phyloP scores from a whole-genome alignment of 2,329 filamentous ascomycete genomes.

The Anisogramma anomala region DNA sequence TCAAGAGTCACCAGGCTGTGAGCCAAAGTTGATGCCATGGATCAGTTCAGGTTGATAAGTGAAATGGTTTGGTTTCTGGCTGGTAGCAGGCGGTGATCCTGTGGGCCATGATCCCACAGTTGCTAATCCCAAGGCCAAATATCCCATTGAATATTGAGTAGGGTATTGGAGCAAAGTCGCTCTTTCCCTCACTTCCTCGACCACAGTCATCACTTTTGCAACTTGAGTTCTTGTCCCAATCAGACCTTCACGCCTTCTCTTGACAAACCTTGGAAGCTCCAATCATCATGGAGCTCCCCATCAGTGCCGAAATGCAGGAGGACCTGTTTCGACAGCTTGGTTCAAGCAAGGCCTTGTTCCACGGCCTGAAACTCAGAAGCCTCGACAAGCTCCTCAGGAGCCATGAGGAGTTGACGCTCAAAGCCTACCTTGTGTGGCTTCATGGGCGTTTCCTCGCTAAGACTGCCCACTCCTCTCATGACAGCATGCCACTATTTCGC shows the following conservation, averaged over 20 bases:
- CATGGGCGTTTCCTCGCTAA: constrained; percentile 2
- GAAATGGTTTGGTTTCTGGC: too few relatives aligned
- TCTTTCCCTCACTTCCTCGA: too few relatives aligned
- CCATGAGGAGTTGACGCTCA: neutral
- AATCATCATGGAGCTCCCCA: neutral
- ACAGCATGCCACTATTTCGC: neutral
- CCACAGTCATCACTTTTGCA: too few relatives aligned
- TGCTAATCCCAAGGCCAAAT: too few relatives aligned
- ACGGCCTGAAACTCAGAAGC: constrained; percentile 1
- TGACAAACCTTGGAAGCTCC: neutral
- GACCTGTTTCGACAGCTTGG: neutral
- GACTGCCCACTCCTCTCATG: neutral
- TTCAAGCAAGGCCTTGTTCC: neutral
- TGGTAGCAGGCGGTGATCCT: too few relatives aligned
- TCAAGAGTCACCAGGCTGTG: too few relatives aligned
- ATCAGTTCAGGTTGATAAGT: too few relatives aligned
- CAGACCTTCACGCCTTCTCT: neutral
- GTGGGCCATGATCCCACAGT: too few relatives aligned
- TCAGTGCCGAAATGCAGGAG: neutral
- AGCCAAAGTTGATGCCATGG: too few relatives aligned
- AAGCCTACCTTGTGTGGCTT: constrained; percentile 4
- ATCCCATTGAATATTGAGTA: too few relatives aligned
- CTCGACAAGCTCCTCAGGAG: constrained; percentile 2
- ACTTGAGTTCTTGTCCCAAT: neutral
- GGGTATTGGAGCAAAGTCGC: too few relatives aligned